phyloP scores from a whole-genome alignment of 2,329 filamentous ascomycete genomes.

The Aspergillus neotritici region DNA sequence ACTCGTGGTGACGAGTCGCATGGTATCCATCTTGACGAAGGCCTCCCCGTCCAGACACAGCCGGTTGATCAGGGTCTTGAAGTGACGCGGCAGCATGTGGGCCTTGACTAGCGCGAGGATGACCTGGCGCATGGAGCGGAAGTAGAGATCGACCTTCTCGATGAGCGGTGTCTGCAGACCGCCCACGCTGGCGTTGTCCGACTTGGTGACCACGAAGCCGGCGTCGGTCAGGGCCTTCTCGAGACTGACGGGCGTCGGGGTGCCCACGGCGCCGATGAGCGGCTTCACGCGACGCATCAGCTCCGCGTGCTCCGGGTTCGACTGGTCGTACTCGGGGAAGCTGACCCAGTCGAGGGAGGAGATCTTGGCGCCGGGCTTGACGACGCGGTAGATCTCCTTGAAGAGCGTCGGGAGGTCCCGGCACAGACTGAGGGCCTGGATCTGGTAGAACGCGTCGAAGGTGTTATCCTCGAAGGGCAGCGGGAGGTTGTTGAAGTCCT shows the following conservation, averaged over 20 bases:
- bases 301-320: constrained; percentile 44
- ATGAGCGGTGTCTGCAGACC: constrained; percentile 50
- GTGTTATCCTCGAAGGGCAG: constrained; percentile 46
- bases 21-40: constrained; percentile 52
- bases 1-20: constrained; percentile 49
- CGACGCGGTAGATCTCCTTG: constrained; percentile 45
- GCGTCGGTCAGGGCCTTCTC: constrained; percentile 44
- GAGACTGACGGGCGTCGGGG: constrained; percentile 46
- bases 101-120: constrained; percentile 47
- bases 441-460: constrained; percentile 54
- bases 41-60: constrained; percentile 51
- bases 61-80: constrained; percentile 50
- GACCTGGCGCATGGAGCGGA: constrained; percentile 46
- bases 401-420: constrained; percentile 46
- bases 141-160: constrained; percentile 51
- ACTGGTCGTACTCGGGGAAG: constrained; percentile 45
- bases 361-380: constrained; percentile 49
- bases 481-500: constrained; percentile 50
- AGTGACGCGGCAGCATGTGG: constrained; percentile 46
- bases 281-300: constrained; percentile 53
- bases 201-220: constrained; percentile 45
- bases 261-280: constrained; percentile 51
- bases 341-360: constrained; percentile 52
- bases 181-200: constrained; percentile 50
- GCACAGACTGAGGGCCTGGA: constrained; percentile 52